Percentiles rank a stretch among this genome's conserved stretches.
phyloP scores from a whole-genome alignment of 768 basidiomycete species.

The Suillus weaverae region DNA sequence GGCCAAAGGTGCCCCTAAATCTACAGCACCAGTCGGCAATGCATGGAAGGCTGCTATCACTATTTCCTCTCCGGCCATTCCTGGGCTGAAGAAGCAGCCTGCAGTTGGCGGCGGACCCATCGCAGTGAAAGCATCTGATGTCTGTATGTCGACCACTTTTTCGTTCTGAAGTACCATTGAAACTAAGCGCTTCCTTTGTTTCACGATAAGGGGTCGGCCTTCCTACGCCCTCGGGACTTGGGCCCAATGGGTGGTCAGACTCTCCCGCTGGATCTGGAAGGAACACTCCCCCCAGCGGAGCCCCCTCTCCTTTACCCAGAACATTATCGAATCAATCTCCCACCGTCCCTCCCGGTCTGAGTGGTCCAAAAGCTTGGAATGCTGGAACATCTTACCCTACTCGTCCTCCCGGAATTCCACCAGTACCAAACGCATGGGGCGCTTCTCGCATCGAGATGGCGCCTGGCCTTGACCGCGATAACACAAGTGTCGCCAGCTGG shows the following conservation, averaged over 20 bases:
- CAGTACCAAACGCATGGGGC: conserved; percentile 5
- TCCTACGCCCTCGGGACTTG: neutral
- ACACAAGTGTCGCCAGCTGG: conserved; percentile 21
- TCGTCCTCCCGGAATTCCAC: conserved; percentile 13
- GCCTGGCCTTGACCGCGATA: conserved; percentile 12
- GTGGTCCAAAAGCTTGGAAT: conserved; percentile 13
- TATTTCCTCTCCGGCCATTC: conserved; percentile 8
- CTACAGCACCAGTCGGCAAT: conserved; percentile 24
- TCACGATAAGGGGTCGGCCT: conserved; percentile 1
- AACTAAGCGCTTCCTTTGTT: neutral
- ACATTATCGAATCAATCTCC: conserved; percentile 8
- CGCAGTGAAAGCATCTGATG: conserved; percentile 26
- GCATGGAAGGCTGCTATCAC: conserved; percentile 14
- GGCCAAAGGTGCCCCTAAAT: conserved; percentile 21
- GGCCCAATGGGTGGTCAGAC: conserved; percentile 19
- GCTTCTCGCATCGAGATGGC: neutral
- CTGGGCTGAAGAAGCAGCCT: conserved; percentile 16
- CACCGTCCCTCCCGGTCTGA: conserved; percentile 14
- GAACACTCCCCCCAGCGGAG: conserved; percentile 16
- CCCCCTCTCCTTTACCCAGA: conserved; percentile 5
- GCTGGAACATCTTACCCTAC: conserved; percentile 11
- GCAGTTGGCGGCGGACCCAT: conserved; percentile 30
- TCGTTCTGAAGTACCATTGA: neutral
- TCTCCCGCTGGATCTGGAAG: conserved; percentile 16
- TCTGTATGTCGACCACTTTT: conserved; percentile 24